Percentiles rank a stretch among this genome's conserved stretches.
These are phyloP conservation scores for Thielaviopsis cerberus DNA, from an alignment of 2,329 filamentous ascomycete genomes.

Conservation along the genomic window DNA sequence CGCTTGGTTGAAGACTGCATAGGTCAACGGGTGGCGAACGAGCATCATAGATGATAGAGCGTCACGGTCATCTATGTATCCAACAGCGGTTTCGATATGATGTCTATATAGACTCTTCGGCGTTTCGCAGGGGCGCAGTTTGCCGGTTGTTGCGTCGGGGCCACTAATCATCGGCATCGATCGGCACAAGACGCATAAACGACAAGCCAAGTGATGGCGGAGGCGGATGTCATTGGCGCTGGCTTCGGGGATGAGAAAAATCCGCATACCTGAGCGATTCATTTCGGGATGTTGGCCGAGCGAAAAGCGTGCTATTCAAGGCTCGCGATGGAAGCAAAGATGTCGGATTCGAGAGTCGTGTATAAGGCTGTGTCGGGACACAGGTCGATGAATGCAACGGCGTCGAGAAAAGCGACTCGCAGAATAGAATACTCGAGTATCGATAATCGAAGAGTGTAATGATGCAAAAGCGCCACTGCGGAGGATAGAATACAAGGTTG, in stretches of 20 bases:
- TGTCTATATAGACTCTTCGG: too few relatives aligned
- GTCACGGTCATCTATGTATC: too few relatives aligned
- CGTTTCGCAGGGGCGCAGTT: neutral
- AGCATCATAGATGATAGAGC: neutral
- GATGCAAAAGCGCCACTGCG: neutral
- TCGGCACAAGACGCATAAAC: neutral
- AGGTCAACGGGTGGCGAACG: neutral
- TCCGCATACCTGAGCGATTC: conserved; percentile 7
- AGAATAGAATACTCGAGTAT: neutral
- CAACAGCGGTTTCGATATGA: too few relatives aligned
- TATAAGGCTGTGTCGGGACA: neutral
- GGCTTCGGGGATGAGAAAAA: conserved; percentile 12
- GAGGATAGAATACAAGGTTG: neutral
- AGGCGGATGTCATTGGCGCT: conserved; percentile 12
- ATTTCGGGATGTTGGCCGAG: neutral
- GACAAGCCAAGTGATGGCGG: conserved; percentile 1
- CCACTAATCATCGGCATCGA: neutral
- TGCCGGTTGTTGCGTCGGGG: neutral
- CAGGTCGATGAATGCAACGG: too few relatives aligned
- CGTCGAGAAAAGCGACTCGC: neutral
- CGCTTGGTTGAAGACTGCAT: too few relatives aligned
- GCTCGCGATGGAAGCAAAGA: neutral
- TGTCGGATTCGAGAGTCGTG: neutral
- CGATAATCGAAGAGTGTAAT: neutral
- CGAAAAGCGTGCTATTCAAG: neutral